Base-by-base conservation (phyloP, 2,329 filamentous ascomycete species). In the Colletotrichum paranaense region DNA sequence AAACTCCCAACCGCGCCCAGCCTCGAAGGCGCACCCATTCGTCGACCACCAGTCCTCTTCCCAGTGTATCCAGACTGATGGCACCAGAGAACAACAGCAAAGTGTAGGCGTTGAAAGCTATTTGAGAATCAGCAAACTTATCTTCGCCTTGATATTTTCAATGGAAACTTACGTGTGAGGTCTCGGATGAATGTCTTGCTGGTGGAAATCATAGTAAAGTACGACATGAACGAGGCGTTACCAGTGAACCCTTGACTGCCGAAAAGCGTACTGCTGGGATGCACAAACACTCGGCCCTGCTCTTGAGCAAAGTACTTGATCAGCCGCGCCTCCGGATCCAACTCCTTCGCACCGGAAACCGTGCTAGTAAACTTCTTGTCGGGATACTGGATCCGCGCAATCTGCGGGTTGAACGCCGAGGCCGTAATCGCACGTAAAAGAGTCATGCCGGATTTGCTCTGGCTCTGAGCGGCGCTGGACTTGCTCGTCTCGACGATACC, bases 311-410 rank as follows among this genome's bases (percentile, higher is more conserved):
- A 98, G 84, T 95, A 99, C 81, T 95, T 97, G 83, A 99, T 98
- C 3, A 93, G 94, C 66, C 92, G 89, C 5, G 96, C 96, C 82
- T 98, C 96, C 0, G 96, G 96, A 80, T 99, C 97, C 7, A 98
- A 88, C 81, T 97, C 96, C 1, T 98, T 94, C 0, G 97, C 94
- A 8, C 97, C 97, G 1, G 94, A 94, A 75, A 97, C 90, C 2
- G 94, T 95, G 46, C 92, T 91, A 14, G 94, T 94, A 82, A 97
- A 99, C 82, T 98, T 98, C 86, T 97, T 97, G 84, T 98, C 95
- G 0, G 97, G 97, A 77, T 98, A 94, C 76, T 95, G 93, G 80
- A 99, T 98, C 66, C 95, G 91, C 16, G 95, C 95, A 76, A 98
- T 91, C 82, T 98, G 96, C 0, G 97, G 97, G 35, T 91, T 90